phyloP scores from a whole-genome alignment of 1,284 basidiomycete species.

The Apiotrichum mycotoxinovorans region DNA sequence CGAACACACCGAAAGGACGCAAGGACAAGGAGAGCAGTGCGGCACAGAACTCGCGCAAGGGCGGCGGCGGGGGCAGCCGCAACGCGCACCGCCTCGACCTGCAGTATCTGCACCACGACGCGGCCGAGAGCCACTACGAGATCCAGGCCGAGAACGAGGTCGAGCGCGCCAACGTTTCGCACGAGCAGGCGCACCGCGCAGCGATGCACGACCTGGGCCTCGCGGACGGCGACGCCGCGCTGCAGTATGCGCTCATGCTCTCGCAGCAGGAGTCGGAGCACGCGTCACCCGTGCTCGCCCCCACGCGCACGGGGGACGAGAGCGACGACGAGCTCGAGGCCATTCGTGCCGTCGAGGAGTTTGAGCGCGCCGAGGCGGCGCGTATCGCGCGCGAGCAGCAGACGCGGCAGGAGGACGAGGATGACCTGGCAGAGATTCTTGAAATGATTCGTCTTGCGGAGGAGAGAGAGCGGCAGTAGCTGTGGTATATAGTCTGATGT shows the following conservation, averaged over 20 bases:
- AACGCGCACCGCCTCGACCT: conserved; percentile 22
- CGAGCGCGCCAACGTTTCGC: conserved; percentile 14
- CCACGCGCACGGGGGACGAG: neutral
- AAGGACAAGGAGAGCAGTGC: conserved; percentile 29
- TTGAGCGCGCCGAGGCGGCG: conserved; percentile 7
- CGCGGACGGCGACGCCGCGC: conserved; percentile 38
- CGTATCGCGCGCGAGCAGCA: neutral
- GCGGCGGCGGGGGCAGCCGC: conserved; percentile 20
- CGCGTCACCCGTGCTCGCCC: neutral
- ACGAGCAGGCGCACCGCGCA: conserved; percentile 23
- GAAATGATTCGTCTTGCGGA: conserved; percentile 37
- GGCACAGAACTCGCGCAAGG: conserved; percentile 22
- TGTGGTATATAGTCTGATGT: neutral
- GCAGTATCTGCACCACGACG: conserved; percentile 34
- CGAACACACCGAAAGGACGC: conserved; percentile 29
- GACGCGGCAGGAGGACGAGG: conserved; percentile 18
- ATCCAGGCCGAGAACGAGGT: conserved; percentile 26
- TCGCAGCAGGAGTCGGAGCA: conserved; percentile 27
- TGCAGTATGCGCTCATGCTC: conserved; percentile 42
- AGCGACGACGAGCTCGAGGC: conserved; percentile 18
- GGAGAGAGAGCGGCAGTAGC: conserved; percentile 15
- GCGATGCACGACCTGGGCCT: conserved; percentile 37
- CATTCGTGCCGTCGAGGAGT: conserved; percentile 13
- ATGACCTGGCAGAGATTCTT: conserved; percentile 29
- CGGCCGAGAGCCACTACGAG: conserved; percentile 29